Evolutionary conservation across 441 rosid genomes (phyloP).

Genomic region (Adansonia madagascariensis): DNA sequence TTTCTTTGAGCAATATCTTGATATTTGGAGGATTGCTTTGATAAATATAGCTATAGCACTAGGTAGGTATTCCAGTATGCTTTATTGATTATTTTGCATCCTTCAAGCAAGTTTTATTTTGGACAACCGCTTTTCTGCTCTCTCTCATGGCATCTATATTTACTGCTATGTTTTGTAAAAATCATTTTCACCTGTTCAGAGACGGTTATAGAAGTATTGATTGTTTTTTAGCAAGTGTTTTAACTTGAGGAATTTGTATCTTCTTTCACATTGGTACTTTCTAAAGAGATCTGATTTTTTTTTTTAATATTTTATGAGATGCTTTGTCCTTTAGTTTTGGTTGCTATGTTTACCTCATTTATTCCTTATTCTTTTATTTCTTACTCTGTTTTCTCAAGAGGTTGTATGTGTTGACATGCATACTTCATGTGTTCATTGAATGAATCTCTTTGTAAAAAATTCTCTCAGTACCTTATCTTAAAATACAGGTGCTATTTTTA

Average conservation of each 20-base stretch:
- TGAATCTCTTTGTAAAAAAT: constrained; percentile 1
- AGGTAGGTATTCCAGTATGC: constrained; percentile 44
- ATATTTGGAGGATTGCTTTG: constrained; percentile 68
- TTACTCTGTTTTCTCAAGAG: not conserved
- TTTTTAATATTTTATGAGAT: not conserved
- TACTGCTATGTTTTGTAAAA: not conserved
- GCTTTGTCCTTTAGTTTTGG: constrained; percentile 9
- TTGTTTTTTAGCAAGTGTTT: not conserved
- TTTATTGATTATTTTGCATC: constrained; percentile 25
- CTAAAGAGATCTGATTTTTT: not conserved
- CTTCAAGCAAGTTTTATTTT: constrained; percentile 19
- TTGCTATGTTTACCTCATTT: constrained; percentile 12
- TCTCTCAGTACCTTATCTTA: constrained; percentile 22
- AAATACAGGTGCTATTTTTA: constrained; percentile 66
- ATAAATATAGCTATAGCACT: constrained; percentile 65
- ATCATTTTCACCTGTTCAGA: constrained; percentile 2
- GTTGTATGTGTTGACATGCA: constrained; percentile 4
- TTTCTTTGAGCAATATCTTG: constrained; percentile 81
- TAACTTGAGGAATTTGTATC: constrained; percentile 8
- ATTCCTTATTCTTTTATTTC: not conserved
- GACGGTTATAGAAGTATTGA: not conserved
- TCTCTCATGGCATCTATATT: not conserved
- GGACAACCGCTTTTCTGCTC: not conserved
- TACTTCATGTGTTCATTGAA: not conserved
- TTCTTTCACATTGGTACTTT: not conserved